Conservation (phyloP, 2,329 filamentous ascomycete genomes). For the Cladosporium cucumerinum region DNA sequence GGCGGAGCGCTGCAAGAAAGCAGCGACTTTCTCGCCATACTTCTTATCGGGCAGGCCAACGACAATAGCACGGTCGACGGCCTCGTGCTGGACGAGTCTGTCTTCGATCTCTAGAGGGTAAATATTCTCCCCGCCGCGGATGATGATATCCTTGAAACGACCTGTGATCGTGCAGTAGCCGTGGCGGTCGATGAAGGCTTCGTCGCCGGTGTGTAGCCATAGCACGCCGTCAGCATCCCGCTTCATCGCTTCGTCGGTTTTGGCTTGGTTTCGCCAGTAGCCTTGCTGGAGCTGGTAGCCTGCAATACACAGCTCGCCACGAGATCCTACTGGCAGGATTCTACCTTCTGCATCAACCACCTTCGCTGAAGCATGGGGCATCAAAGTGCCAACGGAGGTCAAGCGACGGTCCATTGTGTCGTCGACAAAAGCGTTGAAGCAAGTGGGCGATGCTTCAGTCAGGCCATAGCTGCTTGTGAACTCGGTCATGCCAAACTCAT, state of each 20-base stretch:
- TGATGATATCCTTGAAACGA: slow-evolving; percentile 35
- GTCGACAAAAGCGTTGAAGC: slow-evolving; percentile 75
- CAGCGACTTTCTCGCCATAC: slow-evolving; percentile 33
- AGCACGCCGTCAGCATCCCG: slow-evolving; percentile 36
- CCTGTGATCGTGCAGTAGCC: slow-evolving; percentile 40
- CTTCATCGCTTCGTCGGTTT: slow-evolving; percentile 68
- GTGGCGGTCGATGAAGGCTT: slow-evolving; percentile 47
- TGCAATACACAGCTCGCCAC: slow-evolving; percentile 73
- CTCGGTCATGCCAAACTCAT: slow-evolving; percentile 70
- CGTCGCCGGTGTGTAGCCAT: slow-evolving; percentile 65
- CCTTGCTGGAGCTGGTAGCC: slow-evolving; percentile 71
- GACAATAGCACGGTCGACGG: slow-evolving; percentile 30
- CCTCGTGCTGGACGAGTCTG: slow-evolving; percentile 26
- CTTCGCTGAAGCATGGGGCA: slow-evolving; percentile 72
- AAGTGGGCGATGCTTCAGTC: slow-evolving; percentile 75
- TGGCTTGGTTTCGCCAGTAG: slow-evolving; percentile 66
- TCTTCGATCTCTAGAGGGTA: slow-evolving; percentile 40
- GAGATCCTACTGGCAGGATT: slow-evolving; percentile 63
- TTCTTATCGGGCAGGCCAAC: slow-evolving; percentile 30
- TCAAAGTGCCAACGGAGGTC: slow-evolving; percentile 69
- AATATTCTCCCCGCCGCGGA: slow-evolving; percentile 64
- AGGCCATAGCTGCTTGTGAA: slow-evolving; percentile 59
- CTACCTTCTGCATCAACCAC: slow-evolving; percentile 67
- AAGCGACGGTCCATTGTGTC: slow-evolving; percentile 66
- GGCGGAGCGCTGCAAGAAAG: slow-evolving; percentile 33